Percentiles rank a stretch among this genome's conserved stretches.
Conservation (phyloP, 805 yeast genomes). For the Brettanomyces bruxellensis region DNA sequence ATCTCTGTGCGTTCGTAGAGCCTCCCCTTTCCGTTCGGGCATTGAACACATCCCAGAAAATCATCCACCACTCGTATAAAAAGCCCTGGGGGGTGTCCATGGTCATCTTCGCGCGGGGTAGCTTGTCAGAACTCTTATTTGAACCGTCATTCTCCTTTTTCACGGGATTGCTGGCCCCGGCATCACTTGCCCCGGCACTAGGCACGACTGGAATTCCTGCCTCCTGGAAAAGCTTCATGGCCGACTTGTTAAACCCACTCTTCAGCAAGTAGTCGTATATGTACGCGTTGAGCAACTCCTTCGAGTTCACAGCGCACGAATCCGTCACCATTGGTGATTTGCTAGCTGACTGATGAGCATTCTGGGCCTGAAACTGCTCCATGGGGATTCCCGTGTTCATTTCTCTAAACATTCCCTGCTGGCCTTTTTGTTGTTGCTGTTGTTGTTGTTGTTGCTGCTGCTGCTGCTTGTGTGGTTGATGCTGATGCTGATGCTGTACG, state of each 20-base stretch:
- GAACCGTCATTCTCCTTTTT: background rate
- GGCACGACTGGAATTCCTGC: conserved; percentile 51
- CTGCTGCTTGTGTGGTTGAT: background rate
- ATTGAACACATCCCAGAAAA: conserved; percentile 88
- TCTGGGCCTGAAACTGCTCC: background rate
- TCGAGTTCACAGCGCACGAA: conserved; percentile 40
- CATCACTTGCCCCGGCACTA: background rate
- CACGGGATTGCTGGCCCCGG: background rate
- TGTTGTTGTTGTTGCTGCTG: background rate
- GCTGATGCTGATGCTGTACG: background rate
- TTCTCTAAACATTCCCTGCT: background rate
- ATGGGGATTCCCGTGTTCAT: background rate
- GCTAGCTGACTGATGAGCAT: background rate
- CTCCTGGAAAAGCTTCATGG: conserved; percentile 64
- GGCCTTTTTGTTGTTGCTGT: background rate
- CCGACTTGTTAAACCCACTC: conserved; percentile 63
- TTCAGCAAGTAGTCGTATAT: conserved; percentile 79
- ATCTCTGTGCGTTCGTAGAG: conserved; percentile 57
- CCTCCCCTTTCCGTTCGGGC: conserved; percentile 66
- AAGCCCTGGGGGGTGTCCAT: conserved; percentile 86
- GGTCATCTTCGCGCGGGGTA: conserved; percentile 43
- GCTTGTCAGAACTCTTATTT: conserved; percentile 16
- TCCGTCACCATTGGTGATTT: conserved; percentile 24
- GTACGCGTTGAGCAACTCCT: conserved; percentile 68
- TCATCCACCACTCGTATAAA: conserved; percentile 91